These are phyloP conservation scores for Ogataea minuta DNA, from an alignment of 805 yeast genomes.

Conservation along the genomic window DNA sequence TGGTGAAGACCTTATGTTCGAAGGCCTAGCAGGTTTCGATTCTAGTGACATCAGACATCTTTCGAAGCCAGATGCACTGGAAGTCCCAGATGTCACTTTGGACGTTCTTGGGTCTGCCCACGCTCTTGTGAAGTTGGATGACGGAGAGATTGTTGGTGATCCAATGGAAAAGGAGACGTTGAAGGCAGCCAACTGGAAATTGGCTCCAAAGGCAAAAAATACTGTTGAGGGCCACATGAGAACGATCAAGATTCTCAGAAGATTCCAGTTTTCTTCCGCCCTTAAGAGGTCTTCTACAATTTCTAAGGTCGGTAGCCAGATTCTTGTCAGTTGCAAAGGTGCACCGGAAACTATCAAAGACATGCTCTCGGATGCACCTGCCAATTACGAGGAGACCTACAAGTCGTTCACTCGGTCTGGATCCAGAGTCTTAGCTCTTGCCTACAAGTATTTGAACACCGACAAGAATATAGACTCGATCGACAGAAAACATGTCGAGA, in stretches of 20 bases:
- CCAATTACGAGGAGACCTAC: slow-evolving; percentile 76
- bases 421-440: slow-evolving; percentile 94
- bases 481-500: slow-evolving; percentile 75
- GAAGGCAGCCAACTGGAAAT: slow-evolving; percentile 81
- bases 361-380: slow-evolving; percentile 72
- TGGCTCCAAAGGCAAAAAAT: slow-evolving; percentile 65
- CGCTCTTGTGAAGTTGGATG: slow-evolving; percentile 90
- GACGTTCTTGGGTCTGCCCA: slow-evolving; percentile 91
- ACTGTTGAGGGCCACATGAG: slow-evolving; percentile 48
- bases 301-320: slow-evolving; percentile 50
- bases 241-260: slow-evolving; percentile 69
- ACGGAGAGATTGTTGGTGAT: slow-evolving; percentile 97
- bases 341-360: slow-evolving; percentile 93
- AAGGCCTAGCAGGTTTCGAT: slow-evolving; percentile 87
- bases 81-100: slow-evolving; percentile 68
- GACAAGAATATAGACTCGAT: slow-evolving; percentile 54
- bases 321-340: slow-evolving; percentile 88
- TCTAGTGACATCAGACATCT: slow-evolving; percentile 52
- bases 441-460: slow-evolving; percentile 63
- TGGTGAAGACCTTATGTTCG: slow-evolving; percentile 93
- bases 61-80: slow-evolving; percentile 43
- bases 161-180: slow-evolving; percentile 98
- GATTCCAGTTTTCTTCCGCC: slow-evolving; percentile 96
- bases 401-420: slow-evolving; percentile 93
- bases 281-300: slow-evolving; percentile 92